Evolutionary conservation across 2,329 filamentous ascomycete genomes (phyloP), one percentile per base, ranked within the genome.

Genomic region (Teratosphaeria pseudoeucalypti): DNA sequence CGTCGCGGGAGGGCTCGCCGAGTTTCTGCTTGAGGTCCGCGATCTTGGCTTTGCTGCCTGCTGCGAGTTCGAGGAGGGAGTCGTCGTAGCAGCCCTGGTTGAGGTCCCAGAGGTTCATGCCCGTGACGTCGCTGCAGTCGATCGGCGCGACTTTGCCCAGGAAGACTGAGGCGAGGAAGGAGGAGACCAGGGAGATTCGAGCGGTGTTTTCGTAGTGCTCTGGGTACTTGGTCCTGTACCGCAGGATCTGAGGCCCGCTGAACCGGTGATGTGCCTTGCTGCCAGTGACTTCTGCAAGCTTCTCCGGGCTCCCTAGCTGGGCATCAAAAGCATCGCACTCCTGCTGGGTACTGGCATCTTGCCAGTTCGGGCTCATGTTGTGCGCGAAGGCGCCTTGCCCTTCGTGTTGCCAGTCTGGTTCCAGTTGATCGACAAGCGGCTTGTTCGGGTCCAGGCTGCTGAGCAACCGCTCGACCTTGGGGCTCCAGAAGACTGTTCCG

Each of bases 221-320:
- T 0, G 92, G 90, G 64, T 92, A 83, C 64, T 89, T 89, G 59
- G 85, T 82, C 65, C 87, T 86, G 73, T 96, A 91, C 12, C 92
- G 85, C 74, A 96, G 83, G 68, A 99, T 97, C 74, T 99, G 94
- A 2, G 90, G 89, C n/a, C 94, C 94, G 29, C 92, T 97, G 78
- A 99, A 99, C 63, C 94, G 88, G 88, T 97, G 94, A 76, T 99
- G 94, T 3, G 94, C 94, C 65, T 91, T 88, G 72, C 92, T 96
- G 34, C 94, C 94, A 10, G 94, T 96, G 23, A 83, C 84, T 57
- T 87, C 75, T 0, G 94, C 94, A 66, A 99, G 76, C 63, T 81
- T 80, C 68, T 87, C 81, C 2, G 83, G 78, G 6, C 79, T 79
- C 0, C 88, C 89, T 7, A 96, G 76, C 57, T 79, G 78, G 5